Evolutionary conservation across 2,329 filamentous ascomycete genomes (phyloP), one percentile per base, ranked within the genome.

Genomic region (Tolypocladium ovalisporum): DNA sequence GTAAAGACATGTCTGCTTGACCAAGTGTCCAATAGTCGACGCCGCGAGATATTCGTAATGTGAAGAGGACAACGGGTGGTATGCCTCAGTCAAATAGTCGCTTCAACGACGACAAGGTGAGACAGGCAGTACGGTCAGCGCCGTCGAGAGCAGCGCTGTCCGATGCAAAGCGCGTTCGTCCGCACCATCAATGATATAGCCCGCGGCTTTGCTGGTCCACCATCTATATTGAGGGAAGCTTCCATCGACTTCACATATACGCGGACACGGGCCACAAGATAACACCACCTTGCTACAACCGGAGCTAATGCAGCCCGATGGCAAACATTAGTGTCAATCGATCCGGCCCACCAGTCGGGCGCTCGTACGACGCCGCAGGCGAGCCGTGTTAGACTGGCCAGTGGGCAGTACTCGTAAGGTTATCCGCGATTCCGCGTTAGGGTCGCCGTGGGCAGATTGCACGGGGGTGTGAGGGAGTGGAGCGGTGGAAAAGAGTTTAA

Each of bases 1-100:
- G 85, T 57, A 90, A 77, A 67, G 78, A 76, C 79, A 83, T 83
- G 64, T 61, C 73, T 65, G 62, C 27, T 49, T 59, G 57, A 17
- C 19, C 9, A 34, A 5, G 35, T 3, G 24, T 22, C 8, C 32
- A 12, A n/a, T 24, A 7, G 15, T 12, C 13, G 5, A 19, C 15
- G 44, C 44, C 44, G 1, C n/a, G 44, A 32, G 44, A n/a, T 32
- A 17, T 22, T 29, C 22, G 15, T 17, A 6, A 9, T 17, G n/a
- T 12, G 17, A 8, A 19, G 13, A 17, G 13, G 12, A 19, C 2
- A n/a, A 17, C 9, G 15, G 13, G 40, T 10, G 22, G 40, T 27
- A 24, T 44, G 42, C 27, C n/a, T 34, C 34, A 27, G n/a, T 35
- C 17, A 27, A 9, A 42, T 12, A 1, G 32, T 15, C 1, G 1